Evolutionary conservation across 2,329 filamentous ascomycete genomes (phyloP).

Genomic region (Claviceps sp.): DNA sequence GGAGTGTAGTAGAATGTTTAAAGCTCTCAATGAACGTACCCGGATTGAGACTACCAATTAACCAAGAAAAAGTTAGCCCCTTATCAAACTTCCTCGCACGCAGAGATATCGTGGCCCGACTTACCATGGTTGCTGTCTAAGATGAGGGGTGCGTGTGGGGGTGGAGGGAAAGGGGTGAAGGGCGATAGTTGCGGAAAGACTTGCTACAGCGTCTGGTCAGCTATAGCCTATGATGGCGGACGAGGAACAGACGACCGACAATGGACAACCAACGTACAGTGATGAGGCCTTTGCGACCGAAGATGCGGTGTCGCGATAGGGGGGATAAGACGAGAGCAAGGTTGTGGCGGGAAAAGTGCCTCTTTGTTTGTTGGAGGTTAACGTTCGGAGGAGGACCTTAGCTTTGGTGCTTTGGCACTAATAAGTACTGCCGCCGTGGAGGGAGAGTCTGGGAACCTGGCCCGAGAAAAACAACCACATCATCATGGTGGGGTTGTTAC

Average conservation of each 20-base stretch:
- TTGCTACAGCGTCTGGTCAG: conserved; percentile 1
- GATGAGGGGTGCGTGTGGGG: conserved; percentile 15
- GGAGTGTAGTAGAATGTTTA: background rate
- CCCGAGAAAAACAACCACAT: conserved; percentile 21
- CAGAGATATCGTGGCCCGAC: conserved; percentile 5
- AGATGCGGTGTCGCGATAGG: conserved; percentile 2
- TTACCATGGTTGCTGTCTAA: conserved; percentile 28
- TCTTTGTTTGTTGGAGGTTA: conserved; percentile 6
- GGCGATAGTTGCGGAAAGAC: conserved; percentile 6
- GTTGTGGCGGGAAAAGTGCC: conserved; percentile 4
- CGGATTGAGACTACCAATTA: conserved; percentile 48
- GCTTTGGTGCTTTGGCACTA: conserved; percentile 1
- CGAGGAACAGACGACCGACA: background rate
- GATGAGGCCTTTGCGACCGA: background rate
- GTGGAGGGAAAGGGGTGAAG: conserved; percentile 13
- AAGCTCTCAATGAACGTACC: conserved; percentile 32
- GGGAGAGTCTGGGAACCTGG: conserved; percentile 13
- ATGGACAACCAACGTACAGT: background rate
- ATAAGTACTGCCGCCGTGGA: conserved; percentile 7
- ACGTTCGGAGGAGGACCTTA: background rate
- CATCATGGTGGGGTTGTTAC: conserved; percentile 17
- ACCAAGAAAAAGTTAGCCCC: conserved; percentile 2
- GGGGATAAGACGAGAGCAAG: background rate
- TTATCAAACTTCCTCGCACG: background rate
- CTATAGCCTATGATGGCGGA: background rate